Conservation (phyloP, 2,329 filamentous ascomycete genomes). For the Monascus ruber region DNA sequence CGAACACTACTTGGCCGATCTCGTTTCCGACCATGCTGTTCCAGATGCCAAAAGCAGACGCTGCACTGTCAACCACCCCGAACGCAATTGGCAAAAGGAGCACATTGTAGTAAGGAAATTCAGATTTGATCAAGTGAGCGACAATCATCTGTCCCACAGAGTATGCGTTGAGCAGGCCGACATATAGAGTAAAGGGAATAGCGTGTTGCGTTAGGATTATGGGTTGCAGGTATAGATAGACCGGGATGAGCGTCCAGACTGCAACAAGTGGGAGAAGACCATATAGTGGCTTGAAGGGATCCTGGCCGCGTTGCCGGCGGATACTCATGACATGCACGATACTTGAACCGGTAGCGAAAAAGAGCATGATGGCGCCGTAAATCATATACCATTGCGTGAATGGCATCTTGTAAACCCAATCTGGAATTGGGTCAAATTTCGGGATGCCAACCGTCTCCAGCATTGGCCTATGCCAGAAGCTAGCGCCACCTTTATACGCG, state of each 20-base stretch:
- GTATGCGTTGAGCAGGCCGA: constrained; percentile 85
- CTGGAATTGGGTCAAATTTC: constrained; percentile 52
- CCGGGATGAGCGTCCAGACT: constrained; percentile 64
- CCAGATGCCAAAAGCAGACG: constrained; percentile 57
- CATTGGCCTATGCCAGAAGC: constrained; percentile 86
- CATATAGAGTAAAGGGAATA: constrained; percentile 80
- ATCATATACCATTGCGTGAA: constrained; percentile 92
- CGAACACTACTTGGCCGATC: constrained; percentile 81
- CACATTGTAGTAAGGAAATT: constrained; percentile 86
- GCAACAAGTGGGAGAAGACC: constrained; percentile 72
- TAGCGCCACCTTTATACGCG: constrained; percentile 72
- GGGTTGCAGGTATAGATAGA: constrained; percentile 77
- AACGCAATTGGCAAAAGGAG: constrained; percentile 65
- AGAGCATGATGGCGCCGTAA: constrained; percentile 68
- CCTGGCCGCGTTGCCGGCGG: constrained; percentile 60
- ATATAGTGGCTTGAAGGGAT: constrained; percentile 55
- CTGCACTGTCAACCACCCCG: constrained; percentile 70
- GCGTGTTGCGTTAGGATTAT: constrained; percentile 71
- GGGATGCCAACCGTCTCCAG: constrained; percentile 60
- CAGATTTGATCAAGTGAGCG: constrained; percentile 76
- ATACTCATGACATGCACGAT: constrained; percentile 75
- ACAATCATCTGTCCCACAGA: constrained; percentile 93
- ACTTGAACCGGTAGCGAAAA: constrained; percentile 66
- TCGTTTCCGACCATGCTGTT: constrained; percentile 61
- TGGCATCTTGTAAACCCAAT: constrained; percentile 61